A percentile compares a stretch with the other conserved stretches of the same genome.
Evolutionary conservation across 176 grass and related monocot genomes (phyloP).

Genomic region (Oryza coarctata): DNA sequence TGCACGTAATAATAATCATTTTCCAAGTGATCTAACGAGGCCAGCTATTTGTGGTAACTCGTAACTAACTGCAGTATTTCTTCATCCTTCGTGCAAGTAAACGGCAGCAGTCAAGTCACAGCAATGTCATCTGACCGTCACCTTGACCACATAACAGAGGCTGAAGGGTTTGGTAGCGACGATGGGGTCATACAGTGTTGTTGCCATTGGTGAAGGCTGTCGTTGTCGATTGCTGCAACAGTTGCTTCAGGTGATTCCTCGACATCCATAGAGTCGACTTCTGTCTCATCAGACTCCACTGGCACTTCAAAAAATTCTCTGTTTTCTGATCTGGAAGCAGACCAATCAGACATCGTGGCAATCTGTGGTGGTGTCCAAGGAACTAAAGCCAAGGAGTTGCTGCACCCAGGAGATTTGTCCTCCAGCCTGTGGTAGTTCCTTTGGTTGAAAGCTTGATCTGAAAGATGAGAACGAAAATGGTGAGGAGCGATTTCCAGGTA

Average conservation of each 20-base stretch:
- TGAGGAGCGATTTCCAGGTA: background rate
- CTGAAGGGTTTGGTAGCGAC: conserved; percentile 41
- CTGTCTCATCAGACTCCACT: conserved; percentile 63
- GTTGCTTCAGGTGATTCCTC: conserved; percentile 41
- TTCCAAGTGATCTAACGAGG: conserved; percentile 6
- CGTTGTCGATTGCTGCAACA: background rate
- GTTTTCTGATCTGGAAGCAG: conserved; percentile 10
- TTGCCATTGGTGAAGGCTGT: conserved; percentile 54
- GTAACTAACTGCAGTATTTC: conserved; percentile 33
- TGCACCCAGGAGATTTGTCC: conserved; percentile 52
- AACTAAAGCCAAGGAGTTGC: conserved; percentile 66
- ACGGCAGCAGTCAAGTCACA: background rate
- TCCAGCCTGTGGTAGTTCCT: conserved; percentile 45
- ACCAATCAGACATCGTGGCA: conserved; percentile 27
- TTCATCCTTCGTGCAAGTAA: conserved; percentile 20
- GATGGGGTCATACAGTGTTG: conserved; percentile 60
- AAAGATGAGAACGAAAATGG: conserved; percentile 2
- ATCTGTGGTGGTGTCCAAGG: conserved; percentile 59
- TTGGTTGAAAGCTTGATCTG: conserved; percentile 58
- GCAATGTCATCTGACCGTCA: conserved; percentile 22
- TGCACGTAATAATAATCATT: conserved; percentile 22
- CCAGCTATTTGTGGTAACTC: conserved; percentile 1
- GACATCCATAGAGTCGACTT: conserved; percentile 62
- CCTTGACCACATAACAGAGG: conserved; percentile 65
- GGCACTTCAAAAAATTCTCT: conserved; percentile 20